Evolutionary conservation across 2,329 filamentous ascomycete genomes (phyloP).

Genomic region (Grosmannia serpens): DNA sequence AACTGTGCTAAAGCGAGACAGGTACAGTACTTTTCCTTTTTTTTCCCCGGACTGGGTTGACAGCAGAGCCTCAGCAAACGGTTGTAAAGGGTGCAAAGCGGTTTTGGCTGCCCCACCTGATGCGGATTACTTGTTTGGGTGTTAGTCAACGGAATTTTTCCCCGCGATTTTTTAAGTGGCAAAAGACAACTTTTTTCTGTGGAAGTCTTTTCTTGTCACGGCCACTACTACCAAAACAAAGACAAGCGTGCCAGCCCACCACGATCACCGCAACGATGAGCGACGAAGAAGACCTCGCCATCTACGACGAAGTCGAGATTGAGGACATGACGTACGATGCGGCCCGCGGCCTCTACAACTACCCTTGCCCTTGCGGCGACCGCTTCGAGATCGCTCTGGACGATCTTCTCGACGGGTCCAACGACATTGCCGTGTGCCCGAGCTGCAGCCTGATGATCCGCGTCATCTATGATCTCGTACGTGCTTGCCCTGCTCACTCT

Average conservation of each 20-base stretch:
- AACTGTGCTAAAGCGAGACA: too few species aligned
- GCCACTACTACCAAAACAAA: too few species aligned
- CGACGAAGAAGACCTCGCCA: constrained; percentile 52
- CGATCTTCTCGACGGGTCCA: constrained; percentile 74
- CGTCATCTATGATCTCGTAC: constrained; percentile 80
- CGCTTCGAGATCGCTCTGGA: constrained; percentile 81
- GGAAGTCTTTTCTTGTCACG: background rate
- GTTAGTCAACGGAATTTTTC: background rate
- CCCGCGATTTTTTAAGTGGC: background rate
- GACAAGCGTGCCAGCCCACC: background rate
- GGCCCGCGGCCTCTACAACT: constrained; percentile 77
- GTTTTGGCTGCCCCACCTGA: background rate
- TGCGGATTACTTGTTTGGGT: background rate
- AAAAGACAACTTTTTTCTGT: background rate
- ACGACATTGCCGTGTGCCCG: constrained; percentile 88
- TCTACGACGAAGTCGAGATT: constrained; percentile 98
- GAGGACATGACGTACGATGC: constrained; percentile 94
- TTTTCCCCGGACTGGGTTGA: too few species aligned
- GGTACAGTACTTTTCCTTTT: too few species aligned
- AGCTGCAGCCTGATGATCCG: constrained; percentile 95
- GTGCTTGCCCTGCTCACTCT: constrained; percentile 15
- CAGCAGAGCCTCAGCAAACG: background rate
- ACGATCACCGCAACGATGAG: constrained; percentile 34
- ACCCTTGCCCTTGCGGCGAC: constrained; percentile 95
- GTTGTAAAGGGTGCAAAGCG: background rate